Percentiles rank a stretch among this genome's conserved stretches.
Conservation (phyloP, 768 basidiomycete species). For the Crepidotus variabilis region DNA sequence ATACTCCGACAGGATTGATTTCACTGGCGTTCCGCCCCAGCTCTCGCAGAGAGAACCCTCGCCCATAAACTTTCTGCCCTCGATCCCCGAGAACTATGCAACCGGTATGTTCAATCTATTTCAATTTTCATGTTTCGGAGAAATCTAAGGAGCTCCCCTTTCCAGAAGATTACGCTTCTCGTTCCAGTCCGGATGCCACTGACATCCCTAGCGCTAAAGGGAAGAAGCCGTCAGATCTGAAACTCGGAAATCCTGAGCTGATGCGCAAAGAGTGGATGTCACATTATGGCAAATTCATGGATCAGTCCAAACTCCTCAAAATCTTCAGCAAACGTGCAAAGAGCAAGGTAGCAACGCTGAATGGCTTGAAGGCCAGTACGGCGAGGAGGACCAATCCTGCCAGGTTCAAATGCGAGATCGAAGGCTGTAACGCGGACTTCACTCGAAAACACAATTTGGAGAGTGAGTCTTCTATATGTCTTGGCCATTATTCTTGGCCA, state of each 20-base stretch:
- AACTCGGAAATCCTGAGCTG: not conserved
- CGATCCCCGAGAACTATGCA: too few species aligned
- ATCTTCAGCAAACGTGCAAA: constrained; percentile 12
- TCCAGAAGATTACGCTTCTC: not conserved
- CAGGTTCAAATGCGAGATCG: constrained; percentile 17
- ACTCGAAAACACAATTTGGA: constrained; percentile 24
- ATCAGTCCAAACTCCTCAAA: not conserved
- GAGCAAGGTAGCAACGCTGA: constrained; percentile 14
- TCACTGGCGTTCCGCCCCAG: too few species aligned
- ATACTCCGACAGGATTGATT: too few species aligned
- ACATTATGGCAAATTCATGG: constrained; percentile 1
- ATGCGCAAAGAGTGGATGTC: constrained; percentile 1
- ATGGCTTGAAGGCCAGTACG: constrained; percentile 13
- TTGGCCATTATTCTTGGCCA: not conserved
- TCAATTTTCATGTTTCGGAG: too few species aligned
- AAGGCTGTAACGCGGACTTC: constrained; percentile 18
- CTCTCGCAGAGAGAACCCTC: too few species aligned
- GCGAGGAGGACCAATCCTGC: constrained; percentile 17
- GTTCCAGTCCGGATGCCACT: not conserved
- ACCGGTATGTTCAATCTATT: too few species aligned
- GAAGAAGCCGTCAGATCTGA: not conserved
- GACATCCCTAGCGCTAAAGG: not conserved
- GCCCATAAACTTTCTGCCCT: too few species aligned
- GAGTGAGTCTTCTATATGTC: constrained; percentile 16
- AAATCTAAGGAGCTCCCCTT: too few species aligned